Evolutionary conservation across 805 yeast species (phyloP).

Genomic region (Blastobotrys peoriensis): DNA sequence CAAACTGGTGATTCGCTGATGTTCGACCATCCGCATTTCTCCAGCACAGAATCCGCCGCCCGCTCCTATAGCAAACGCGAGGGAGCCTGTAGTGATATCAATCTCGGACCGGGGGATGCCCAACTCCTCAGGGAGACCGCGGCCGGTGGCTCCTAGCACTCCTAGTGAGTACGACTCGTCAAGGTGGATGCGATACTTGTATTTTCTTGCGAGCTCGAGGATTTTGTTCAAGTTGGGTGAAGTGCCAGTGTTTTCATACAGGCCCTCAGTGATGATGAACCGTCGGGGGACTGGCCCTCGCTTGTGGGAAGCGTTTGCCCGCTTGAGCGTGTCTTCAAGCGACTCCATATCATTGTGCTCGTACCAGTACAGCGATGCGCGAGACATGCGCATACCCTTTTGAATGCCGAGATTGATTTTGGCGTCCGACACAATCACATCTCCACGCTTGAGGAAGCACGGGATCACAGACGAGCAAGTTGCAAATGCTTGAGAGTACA

Average conservation of each 20-base stretch:
- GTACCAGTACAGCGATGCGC: conserved; percentile 78
- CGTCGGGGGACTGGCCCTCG: conserved; percentile 76
- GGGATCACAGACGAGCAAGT: conserved; percentile 86
- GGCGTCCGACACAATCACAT: conserved; percentile 80
- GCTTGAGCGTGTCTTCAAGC: conserved; percentile 57
- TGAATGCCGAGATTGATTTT: conserved; percentile 71
- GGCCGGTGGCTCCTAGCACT: conserved; percentile 75
- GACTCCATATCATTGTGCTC: conserved; percentile 87
- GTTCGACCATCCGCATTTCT: conserved; percentile 71
- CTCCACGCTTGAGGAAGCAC: conserved; percentile 93
- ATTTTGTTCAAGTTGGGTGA: conserved; percentile 62
- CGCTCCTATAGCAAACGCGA: conserved; percentile 75
- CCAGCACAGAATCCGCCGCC: conserved; percentile 96
- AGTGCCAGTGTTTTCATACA: conserved; percentile 78
- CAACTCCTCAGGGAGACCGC: conserved; percentile 75
- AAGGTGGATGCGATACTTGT: conserved; percentile 76
- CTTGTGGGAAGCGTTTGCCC: conserved; percentile 53
- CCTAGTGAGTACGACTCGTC: conserved; percentile 90
- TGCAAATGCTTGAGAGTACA: conserved; percentile 89
- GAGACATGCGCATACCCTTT: conserved; percentile 79
- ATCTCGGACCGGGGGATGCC: conserved; percentile 62
- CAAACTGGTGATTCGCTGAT: conserved; percentile 83
- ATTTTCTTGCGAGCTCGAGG: conserved; percentile 69
- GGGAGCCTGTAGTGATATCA: conserved; percentile 80
- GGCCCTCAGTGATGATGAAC: conserved; percentile 86